These are phyloP conservation scores for Rhynchospora pubera DNA, from an alignment of 176 grass and related monocot species.

Conservation along the genomic window DNA sequence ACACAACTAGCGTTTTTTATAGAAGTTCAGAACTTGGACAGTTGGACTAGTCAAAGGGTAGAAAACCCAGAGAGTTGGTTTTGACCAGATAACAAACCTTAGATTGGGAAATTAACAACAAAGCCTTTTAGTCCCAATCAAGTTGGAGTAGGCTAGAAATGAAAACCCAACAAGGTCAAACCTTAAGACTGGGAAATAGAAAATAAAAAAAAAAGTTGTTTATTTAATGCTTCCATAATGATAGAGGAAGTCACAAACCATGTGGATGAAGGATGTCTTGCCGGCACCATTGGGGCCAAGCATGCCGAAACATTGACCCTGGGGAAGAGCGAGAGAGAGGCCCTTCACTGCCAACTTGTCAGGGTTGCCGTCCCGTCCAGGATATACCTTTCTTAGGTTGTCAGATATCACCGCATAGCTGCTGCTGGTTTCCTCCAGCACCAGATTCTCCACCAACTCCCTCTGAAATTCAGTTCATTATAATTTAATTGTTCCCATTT, in stretches of 20 bases:
- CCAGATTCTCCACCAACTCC: constrained; percentile 61
- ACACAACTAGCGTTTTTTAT: background rate
- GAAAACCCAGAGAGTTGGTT: background rate
- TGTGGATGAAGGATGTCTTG: constrained; percentile 96
- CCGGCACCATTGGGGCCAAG: constrained; percentile 92
- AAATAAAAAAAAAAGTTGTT: no score
- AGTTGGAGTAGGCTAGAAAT: no score
- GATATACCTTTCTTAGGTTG: constrained; percentile 75
- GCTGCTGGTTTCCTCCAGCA: constrained; percentile 30
- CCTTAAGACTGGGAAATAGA: no score
- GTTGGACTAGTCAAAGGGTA: background rate
- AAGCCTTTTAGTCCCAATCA: no score
- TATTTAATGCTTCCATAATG: background rate
- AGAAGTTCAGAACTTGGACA: background rate
- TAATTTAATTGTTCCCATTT: background rate
- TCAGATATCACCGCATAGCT: constrained; percentile 63
- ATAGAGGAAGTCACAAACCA: constrained; percentile 35
- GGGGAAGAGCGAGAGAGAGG: constrained; percentile 80
- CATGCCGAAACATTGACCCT: constrained; percentile 96
- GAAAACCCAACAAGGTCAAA: no score
- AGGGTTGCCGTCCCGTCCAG: constrained; percentile 75
- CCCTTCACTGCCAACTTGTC: constrained; percentile 82
- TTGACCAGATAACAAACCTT: background rate
- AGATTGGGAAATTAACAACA: background rate
- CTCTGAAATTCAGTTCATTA: constrained; percentile 35